Conservation (phyloP, 805 yeast species). For the Lipomyces kockii region DNA sequence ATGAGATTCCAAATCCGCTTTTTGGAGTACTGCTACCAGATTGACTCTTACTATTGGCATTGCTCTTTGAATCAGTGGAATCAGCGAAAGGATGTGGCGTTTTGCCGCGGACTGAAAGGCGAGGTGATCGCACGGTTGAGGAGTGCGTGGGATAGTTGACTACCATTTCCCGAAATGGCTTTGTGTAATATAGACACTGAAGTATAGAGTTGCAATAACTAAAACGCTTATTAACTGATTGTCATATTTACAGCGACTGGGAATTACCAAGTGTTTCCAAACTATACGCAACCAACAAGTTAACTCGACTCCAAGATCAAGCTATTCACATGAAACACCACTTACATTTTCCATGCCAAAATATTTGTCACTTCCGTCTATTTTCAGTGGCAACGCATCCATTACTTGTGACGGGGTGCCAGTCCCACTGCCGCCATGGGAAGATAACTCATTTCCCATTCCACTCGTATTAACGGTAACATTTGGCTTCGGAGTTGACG, state of each 20-base stretch:
- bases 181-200: conserved; percentile 81
- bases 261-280: conserved; percentile 71
- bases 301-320: not conserved
- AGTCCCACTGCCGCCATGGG: not conserved
- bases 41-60: not conserved
- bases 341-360: conserved; percentile 50
- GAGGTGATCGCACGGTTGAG: conserved; percentile 25
- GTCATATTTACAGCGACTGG: conserved; percentile 41
- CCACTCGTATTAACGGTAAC: not conserved
- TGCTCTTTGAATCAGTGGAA: not conserved
- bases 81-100: conserved; percentile 20
- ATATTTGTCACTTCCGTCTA: conserved; percentile 41
- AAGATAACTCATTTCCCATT: not conserved
- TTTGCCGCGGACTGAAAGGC: conserved; percentile 24
- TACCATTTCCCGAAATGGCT: conserved; percentile 65
- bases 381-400: not conserved
- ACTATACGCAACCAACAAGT: conserved; percentile 9
- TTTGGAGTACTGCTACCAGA: not conserved
- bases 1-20: conserved; percentile 7
- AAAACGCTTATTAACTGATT: conserved; percentile 34
- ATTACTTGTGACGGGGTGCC: not conserved
- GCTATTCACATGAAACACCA: not conserved
- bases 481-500: not conserved
- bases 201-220: conserved; percentile 85
- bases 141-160: conserved; percentile 52